These are phyloP conservation scores for Galerina marginata DNA, from an alignment of 768 basidiomycete species.

Conservation along the genomic window DNA sequence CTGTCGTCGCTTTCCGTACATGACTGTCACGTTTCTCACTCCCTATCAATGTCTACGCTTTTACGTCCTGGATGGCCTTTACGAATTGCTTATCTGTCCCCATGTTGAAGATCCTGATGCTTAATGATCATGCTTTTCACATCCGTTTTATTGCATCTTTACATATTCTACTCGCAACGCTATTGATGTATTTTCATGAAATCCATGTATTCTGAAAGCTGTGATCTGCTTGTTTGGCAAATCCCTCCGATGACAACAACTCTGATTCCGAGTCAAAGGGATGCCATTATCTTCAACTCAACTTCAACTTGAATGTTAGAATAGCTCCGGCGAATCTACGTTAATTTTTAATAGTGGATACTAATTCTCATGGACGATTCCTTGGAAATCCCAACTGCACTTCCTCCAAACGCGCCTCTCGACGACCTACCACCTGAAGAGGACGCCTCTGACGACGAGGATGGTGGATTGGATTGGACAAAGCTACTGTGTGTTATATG, in stretches of 20 bases:
- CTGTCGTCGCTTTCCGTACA: constrained; percentile 17
- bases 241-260: background rate
- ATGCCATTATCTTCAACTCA: background rate
- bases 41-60: constrained; percentile 8
- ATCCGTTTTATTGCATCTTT: background rate
- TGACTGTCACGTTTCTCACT: background rate
- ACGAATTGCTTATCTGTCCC: background rate
- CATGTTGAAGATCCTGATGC: too few relatives aligned
- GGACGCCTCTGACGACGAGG: constrained; percentile 70
- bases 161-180: background rate
- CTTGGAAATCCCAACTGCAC: constrained; percentile 50
- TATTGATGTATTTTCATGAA: background rate
- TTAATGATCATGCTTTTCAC: background rate
- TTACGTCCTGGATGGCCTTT: constrained; percentile 10
- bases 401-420: constrained; percentile 31
- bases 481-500: constrained; percentile 60
- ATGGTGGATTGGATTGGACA: constrained; percentile 82
- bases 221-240: constrained; percentile 2
- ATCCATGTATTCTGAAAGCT: background rate
- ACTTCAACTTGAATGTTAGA: background rate
- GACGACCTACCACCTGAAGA: constrained; percentile 36
- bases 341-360: too few relatives aligned
- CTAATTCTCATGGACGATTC: constrained; percentile 60
- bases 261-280: background rate
- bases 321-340: too few relatives aligned